These are phyloP conservation scores for Clonostachys rhizophaga DNA, from an alignment of 2,329 filamentous ascomycete species.

Conservation along the genomic window DNA sequence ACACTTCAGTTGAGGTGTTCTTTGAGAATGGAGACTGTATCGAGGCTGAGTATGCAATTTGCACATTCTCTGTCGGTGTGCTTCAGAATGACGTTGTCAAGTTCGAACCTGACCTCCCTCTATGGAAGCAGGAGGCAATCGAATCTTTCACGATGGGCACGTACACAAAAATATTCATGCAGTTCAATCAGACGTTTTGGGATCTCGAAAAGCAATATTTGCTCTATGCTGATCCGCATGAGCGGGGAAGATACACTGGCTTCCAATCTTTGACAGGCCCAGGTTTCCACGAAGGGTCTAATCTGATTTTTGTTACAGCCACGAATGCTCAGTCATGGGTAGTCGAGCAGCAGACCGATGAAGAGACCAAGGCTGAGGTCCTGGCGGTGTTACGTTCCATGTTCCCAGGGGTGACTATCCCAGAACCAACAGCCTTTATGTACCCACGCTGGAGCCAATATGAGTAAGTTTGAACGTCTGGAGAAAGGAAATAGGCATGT, in stretches of 20 bases:
- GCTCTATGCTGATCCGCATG: constrained; percentile 34
- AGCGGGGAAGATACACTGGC: constrained; percentile 44
- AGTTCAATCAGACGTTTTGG: constrained; percentile 67
- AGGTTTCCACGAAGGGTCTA: constrained; percentile 55
- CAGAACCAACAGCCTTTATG: constrained; percentile 54
- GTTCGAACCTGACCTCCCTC: constrained; percentile 54
- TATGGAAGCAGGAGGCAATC: constrained; percentile 61
- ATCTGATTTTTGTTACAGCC: constrained; percentile 63
- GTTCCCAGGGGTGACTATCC: constrained; percentile 52
- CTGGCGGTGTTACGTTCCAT: constrained; percentile 54
- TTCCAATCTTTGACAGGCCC: constrained; percentile 58
- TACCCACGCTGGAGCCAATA: constrained; percentile 41
- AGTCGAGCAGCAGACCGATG: constrained; percentile 54
- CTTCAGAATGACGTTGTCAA: constrained; percentile 55
- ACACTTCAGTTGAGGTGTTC: constrained; percentile 37
- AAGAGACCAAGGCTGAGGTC: constrained; percentile 50
- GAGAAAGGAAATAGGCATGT: neutral
- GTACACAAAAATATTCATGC: constrained; percentile 70
- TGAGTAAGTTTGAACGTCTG: constrained; percentile 8
- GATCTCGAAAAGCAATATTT: constrained; percentile 33
- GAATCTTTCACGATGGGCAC: constrained; percentile 64
- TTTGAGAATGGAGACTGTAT: constrained; percentile 51
- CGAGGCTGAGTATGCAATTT: constrained; percentile 56
- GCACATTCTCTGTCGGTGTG: constrained; percentile 65
- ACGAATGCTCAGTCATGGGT: constrained; percentile 50